A percentile compares a stretch with the other conserved stretches of the same genome.
Conservation (phyloP, 495 filamentous ascomycete genomes). For the Pyrenula aspistea region DNA sequence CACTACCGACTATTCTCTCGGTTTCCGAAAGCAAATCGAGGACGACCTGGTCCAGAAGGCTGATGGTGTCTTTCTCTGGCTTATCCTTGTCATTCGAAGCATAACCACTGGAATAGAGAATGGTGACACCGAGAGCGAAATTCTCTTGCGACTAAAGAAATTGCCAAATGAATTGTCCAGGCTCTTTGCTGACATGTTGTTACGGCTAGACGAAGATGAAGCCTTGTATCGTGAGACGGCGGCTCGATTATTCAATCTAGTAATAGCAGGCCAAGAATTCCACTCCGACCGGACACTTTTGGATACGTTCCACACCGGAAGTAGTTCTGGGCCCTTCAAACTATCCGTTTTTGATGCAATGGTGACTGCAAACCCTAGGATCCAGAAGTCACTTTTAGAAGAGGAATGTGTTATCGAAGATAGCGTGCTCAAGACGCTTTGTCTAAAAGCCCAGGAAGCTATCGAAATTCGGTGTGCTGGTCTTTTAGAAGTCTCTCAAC, state of each 20-base stretch:
- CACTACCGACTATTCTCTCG: constrained; percentile 13
- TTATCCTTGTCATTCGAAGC: background rate
- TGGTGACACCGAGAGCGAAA: background rate
- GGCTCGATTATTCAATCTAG: background rate
- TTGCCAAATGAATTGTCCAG: background rate
- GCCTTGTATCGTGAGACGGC: background rate
- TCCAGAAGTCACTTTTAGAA: background rate
- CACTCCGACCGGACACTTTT: too few species aligned
- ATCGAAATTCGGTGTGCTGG: background rate
- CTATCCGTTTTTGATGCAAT: background rate
- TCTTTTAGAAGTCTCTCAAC: background rate
- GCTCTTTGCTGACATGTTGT: background rate
- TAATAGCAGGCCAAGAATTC: background rate
- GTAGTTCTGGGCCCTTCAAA: too few species aligned
- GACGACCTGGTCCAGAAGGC: constrained; percentile 17
- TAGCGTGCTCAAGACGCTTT: background rate
- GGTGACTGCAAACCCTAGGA: background rate
- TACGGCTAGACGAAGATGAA: background rate
- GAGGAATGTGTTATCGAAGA: background rate
- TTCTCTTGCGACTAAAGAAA: background rate
- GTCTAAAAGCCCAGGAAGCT: background rate
- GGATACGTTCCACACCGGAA: too few species aligned
- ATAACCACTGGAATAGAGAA: background rate
- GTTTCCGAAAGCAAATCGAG: constrained; percentile 5
- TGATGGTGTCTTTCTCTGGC: constrained; percentile 30